Evolutionary conservation across 192 early-diverging fungal genomes (phyloP), one percentile per base, ranked within the genome.

Genomic region (Coemansia sp.): DNA sequence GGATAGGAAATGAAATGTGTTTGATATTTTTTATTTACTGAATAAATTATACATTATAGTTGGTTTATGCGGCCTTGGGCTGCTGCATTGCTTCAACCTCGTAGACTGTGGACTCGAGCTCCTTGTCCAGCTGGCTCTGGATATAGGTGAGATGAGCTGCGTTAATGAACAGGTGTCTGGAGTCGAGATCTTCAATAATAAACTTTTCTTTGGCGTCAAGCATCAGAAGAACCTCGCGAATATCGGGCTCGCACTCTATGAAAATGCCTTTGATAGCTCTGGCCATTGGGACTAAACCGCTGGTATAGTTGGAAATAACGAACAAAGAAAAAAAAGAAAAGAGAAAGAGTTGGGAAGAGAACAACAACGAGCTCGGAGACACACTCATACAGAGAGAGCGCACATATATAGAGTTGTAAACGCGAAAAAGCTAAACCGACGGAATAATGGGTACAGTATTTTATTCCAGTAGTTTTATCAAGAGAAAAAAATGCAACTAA

Each of bases 121-220:
- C 83, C 70, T 88, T 85, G 56, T 94, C 92, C 37, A 92, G 78
- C 65, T 86, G 87, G 3, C 67, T 61, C 51, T 89, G 87, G 3
- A 94, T 64, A 56, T 86, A 69, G 11, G 87, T 79, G 3, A 92
- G 76, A 51, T 83, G 86, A 3, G 75, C 78, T 7, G 87, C 72
- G 67, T 90, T 89, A 41, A 95, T 88, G 67, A 93, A 92, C 61
- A 95, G 68, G 69, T 95, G 93, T 0, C 89, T 93, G 6, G 87
- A 90, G 79, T 95, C 93, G 15, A 95, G 75, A 61, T 95, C 92
- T 70, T 92, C 89, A 56, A 95, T 90, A n/a, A 95, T 88, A 68
- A 95, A 92, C 37, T 88, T 76, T 34, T 87, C 83, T 35, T 87
- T 85, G 66, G 87, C 75, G 74, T 95, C 87, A 53, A 95, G 76